Evolutionary conservation across 2,329 filamentous ascomycete species (phyloP).

Genomic region (Tricladium varicosporioides): DNA sequence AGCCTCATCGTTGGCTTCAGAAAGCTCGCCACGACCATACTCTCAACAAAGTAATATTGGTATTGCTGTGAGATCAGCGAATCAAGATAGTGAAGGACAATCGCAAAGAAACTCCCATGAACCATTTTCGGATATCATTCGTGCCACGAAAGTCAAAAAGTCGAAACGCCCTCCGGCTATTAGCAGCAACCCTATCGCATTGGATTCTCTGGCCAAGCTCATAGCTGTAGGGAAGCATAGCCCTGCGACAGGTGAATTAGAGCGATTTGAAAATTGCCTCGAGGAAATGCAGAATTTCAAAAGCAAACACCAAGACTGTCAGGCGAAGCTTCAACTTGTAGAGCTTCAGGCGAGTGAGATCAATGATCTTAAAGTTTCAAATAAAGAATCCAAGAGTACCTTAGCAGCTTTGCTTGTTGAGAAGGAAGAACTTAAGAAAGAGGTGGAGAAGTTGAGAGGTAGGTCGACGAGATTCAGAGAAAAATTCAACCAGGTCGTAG

Average conservation of each 20-base stretch:
- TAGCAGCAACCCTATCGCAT: not conserved
- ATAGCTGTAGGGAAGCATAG: too few species aligned
- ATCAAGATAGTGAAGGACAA: not conserved
- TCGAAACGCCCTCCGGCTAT: not conserved
- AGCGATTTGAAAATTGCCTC: not conserved
- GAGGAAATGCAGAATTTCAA: not conserved
- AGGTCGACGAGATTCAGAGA: too few species aligned
- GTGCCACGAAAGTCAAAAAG: constrained; percentile 7
- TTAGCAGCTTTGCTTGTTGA: too few species aligned
- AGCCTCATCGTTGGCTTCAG: not conserved
- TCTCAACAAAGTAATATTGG: constrained; percentile 2
- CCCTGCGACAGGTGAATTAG: not conserved
- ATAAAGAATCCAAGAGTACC: too few species aligned
- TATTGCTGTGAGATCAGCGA: not conserved
- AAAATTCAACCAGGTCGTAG: too few species aligned
- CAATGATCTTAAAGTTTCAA: too few species aligned
- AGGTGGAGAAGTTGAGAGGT: too few species aligned
- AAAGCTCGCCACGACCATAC: not conserved
- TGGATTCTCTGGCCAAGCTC: not conserved
- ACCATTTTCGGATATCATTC: not conserved
- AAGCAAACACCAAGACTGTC: not conserved
- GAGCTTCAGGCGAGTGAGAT: not conserved
- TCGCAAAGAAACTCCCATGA: not conserved
- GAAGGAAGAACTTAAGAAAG: too few species aligned
- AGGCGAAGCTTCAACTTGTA: not conserved